These are phyloP conservation scores for Eucalyptus pumila DNA, from an alignment of 345 rosid species.

Conservation along the genomic window DNA sequence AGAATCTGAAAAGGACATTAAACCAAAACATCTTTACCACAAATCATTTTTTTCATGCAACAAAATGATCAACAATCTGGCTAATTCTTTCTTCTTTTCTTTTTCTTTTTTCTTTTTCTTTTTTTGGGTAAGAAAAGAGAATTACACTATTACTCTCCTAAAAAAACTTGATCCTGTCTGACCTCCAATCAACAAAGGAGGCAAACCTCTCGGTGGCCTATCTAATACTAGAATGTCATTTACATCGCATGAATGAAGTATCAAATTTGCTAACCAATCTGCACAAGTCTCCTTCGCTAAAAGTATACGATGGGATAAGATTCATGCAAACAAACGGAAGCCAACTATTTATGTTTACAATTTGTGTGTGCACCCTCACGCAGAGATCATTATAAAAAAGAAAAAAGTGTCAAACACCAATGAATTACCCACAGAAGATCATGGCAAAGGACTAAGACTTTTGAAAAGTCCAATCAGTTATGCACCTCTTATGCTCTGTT, in stretches of 20 bases:
- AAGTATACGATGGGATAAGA: background rate
- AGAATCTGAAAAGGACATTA: slow-evolving; percentile 41
- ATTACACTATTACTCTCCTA: background rate
- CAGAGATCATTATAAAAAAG: background rate
- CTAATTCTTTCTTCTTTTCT: background rate
- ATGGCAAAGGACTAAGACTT: background rate
- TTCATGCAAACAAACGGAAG: background rate
- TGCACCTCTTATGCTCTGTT: background rate
- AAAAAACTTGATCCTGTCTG: background rate
- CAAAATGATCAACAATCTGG: background rate
- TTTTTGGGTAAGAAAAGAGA: background rate
- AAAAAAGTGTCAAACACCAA: background rate
- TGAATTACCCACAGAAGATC: background rate
- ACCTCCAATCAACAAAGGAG: background rate
- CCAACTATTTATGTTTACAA: background rate
- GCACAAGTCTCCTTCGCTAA: background rate
- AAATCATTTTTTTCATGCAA: background rate
- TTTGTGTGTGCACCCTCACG: background rate
- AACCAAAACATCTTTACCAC: background rate
- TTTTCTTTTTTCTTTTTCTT: rapidly evolving
- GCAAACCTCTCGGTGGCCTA: background rate
- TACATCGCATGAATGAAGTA: background rate
- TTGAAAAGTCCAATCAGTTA: background rate
- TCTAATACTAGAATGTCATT: background rate
- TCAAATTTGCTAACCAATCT: background rate